Evolutionary conservation across 805 yeast species (phyloP), one percentile per base, ranked within the genome.

Genomic region (Hanseniaspora lachancei): DNA sequence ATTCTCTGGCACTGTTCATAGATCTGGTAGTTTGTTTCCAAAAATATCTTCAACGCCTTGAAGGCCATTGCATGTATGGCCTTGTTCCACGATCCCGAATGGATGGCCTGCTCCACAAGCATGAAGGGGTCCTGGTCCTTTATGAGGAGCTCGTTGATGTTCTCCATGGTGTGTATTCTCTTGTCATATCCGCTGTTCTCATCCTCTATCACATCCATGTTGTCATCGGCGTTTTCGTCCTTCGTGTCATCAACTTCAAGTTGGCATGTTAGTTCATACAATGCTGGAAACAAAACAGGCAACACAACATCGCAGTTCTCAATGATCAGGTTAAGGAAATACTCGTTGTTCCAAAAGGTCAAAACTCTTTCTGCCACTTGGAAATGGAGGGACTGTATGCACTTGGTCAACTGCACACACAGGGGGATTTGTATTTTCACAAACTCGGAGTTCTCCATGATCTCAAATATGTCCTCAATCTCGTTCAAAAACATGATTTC

Each of bases 331-430:
- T 89, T 84, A 60, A 89, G 78, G 68, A 93, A 89, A 71, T 87
- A 89, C 66, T 93, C 97, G 68, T 91, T 91, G 63, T 87, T 86
- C 93, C 96, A 93, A 69, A 81, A 88, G 66, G 89, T 85, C 58
- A 93, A 77, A 2, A 93, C 96, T 62, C 95, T 88, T 70, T 93
- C 98, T 57, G 95, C 85, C 27, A 93, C 96, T 75, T 93, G 98
- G 74, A 93, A 95, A 72, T 93, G 97, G 29, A 96, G 87, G 1
- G 95, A 86, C 29, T 95, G 78, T 41, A 93, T 89, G 71, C 97
- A 91, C 69, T 86, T 88, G 51, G 96, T 85, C 60, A 93, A 76
- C 71, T 93, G 98, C 34, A 91, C 95, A 70, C 89, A 89, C 49
- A 93, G 73, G 3, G 97, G 97, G 2, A 89, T 85, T 70, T 89